Evolutionary conservation across 2,329 filamentous ascomycete genomes (phyloP).

Genomic region (Rutstroemia sp.): DNA sequence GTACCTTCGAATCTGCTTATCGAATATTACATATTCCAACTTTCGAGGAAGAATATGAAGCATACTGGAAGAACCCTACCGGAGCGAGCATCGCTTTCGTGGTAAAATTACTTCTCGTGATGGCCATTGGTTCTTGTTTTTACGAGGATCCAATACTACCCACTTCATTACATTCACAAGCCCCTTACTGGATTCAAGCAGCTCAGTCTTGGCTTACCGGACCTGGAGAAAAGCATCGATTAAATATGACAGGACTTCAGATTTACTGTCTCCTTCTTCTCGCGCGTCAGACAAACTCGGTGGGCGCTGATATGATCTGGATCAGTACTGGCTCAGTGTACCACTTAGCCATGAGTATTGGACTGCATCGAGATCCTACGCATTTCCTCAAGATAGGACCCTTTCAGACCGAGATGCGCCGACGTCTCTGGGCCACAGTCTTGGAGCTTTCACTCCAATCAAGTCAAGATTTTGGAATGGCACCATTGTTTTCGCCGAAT

Average conservation of each 20-base stretch:
- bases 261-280: constrained; percentile 43
- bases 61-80: constrained; percentile 32
- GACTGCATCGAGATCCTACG: constrained; percentile 48
- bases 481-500: constrained; percentile 37
- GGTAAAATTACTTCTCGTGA: constrained; percentile 10
- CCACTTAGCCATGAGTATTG: constrained; percentile 48
- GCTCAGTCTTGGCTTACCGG: constrained; percentile 15
- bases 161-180: constrained; percentile 2
- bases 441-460: constrained; percentile 46
- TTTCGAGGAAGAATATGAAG: constrained; percentile 36
- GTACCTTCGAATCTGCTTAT: constrained; percentile 35
- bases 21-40: constrained; percentile 38
- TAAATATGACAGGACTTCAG: constrained; percentile 43
- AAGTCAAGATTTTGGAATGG: constrained; percentile 42
- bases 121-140: constrained; percentile 16
- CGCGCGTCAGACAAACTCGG: constrained; percentile 40
- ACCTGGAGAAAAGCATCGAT: constrained; percentile 37
- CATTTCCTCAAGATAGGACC: constrained; percentile 40
- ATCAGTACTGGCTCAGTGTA: constrained; percentile 41
- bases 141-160: constrained; percentile 9
- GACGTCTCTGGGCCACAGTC: constrained; percentile 49
- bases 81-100: constrained; percentile 9
- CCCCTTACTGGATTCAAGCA: constrained; percentile 15
- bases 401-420: constrained; percentile 44
- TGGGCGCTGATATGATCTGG: constrained; percentile 46